Evolutionary conservation across 805 yeast species (phyloP).

Genomic region (Candida adriatica): DNA sequence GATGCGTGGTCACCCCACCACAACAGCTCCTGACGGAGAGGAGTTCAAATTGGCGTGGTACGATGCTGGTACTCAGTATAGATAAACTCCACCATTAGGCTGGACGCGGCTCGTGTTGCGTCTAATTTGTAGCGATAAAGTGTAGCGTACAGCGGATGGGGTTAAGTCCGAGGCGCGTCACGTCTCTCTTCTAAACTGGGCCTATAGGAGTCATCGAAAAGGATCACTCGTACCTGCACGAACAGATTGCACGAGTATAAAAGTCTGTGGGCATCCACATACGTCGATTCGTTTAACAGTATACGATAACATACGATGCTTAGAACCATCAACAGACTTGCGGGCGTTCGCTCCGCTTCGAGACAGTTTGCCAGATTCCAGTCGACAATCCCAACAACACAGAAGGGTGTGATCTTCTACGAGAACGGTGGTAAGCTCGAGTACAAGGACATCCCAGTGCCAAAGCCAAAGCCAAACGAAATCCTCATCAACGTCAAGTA

Average conservation of each 20-base stretch:
- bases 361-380: conserved; percentile 23
- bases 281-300: too few species aligned
- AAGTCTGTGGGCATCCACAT: conserved; percentile 2
- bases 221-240: conserved; percentile 4
- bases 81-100: too few species aligned
- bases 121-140: too few species aligned
- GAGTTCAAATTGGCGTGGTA: too few species aligned
- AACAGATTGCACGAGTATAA: conserved; percentile 1
- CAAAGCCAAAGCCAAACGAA: conserved; percentile 71
- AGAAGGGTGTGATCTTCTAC: conserved; percentile 67
- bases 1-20: conserved; percentile 1
- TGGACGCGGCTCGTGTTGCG: too few species aligned
- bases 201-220: conserved; percentile 6
- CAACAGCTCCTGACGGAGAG: too few species aligned
- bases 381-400: conserved; percentile 48
- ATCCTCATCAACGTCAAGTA: conserved; percentile 74
- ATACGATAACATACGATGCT: too few species aligned
- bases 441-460: conserved; percentile 74
- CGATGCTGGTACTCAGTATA: too few species aligned
- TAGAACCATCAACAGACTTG: conserved; percentile 18
- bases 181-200: not conserved
- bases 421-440: conserved; percentile 55
- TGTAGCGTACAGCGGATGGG: too few species aligned
- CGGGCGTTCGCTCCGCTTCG: conserved; percentile 11
- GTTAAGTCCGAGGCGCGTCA: conserved; percentile 14